Percentiles rank a stretch among this genome's conserved stretches.
These are phyloP conservation scores for Capronia americana DNA, from an alignment of 2,329 filamentous ascomycete species.

Conservation along the genomic window DNA sequence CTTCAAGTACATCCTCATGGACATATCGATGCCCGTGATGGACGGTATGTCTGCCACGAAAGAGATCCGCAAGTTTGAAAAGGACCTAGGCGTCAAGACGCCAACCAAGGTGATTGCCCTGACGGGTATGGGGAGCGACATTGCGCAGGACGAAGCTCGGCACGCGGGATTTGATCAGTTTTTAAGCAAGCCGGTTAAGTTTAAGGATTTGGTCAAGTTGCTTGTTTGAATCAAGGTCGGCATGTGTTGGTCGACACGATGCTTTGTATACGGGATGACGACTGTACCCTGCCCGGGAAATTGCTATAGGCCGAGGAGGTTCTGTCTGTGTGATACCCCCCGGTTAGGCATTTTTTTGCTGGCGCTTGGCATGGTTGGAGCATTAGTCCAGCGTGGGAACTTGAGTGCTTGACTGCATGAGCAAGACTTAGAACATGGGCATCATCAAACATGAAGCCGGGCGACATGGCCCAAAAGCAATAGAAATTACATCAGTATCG, in stretches of 20 bases:
- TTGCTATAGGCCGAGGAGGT: not conserved
- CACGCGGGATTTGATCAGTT: conserved; percentile 54
- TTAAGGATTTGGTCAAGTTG: conserved; percentile 31
- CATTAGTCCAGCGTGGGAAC: not conserved
- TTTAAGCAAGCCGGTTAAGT: conserved; percentile 54
- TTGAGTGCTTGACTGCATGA: not conserved
- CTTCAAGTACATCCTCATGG: conserved; percentile 57
- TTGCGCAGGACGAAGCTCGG: conserved; percentile 52
- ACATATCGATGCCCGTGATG: conserved; percentile 58
- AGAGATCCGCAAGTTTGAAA: conserved; percentile 53
- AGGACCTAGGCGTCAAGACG: conserved; percentile 43
- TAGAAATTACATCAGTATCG: no score
- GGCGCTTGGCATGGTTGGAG: not conserved
- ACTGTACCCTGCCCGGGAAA: not conserved
- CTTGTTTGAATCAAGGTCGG: conserved; percentile 25
- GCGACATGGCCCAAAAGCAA: no score
- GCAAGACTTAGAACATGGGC: no score
- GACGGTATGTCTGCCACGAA: conserved; percentile 56
- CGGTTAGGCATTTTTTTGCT: not conserved
- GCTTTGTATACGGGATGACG: not conserved
- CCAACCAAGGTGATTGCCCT: conserved; percentile 53
- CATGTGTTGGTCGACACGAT: not conserved
- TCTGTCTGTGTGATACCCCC: not conserved
- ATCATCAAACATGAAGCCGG: no score
- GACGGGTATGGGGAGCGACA: conserved; percentile 51